These are phyloP conservation scores for Gleditsia sinensis DNA, from an alignment of 306 rosid genomes.

Conservation along the genomic window DNA sequence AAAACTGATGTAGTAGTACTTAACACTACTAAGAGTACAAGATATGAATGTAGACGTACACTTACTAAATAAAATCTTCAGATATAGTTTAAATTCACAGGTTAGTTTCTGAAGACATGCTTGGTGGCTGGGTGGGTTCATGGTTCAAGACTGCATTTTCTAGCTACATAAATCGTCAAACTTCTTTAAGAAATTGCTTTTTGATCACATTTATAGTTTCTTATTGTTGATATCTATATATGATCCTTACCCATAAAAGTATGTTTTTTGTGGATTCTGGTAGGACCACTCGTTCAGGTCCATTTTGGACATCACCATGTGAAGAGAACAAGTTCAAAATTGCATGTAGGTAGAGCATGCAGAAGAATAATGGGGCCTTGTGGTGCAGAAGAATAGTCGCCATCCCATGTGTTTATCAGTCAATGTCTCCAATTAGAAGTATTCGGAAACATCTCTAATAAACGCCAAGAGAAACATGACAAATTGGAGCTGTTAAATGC, in stretches of 20 bases:
- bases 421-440: slow-evolving; percentile 38
- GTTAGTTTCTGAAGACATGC: too few species aligned
- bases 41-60: neutral
- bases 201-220: slow-evolving; percentile 4
- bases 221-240: neutral
- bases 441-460: slow-evolving; percentile 18
- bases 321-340: slow-evolving; percentile 43
- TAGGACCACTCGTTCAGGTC: slow-evolving; percentile 44
- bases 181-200: neutral
- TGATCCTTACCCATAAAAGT: slow-evolving; percentile 9
- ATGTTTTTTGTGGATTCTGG: slow-evolving; percentile 16
- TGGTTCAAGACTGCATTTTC: neutral
- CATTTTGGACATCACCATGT: slow-evolving; percentile 59
- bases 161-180: neutral
- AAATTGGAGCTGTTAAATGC: slow-evolving; percentile 34
- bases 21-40: slow-evolving; percentile 28
- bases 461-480: slow-evolving; percentile 35
- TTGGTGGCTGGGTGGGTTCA: neutral
- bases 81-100: neutral
- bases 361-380: slow-evolving; percentile 43
- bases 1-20: neutral
- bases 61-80: neutral
- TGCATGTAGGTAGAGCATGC: slow-evolving; percentile 30
- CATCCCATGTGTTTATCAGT: slow-evolving; percentile 52
- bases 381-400: slow-evolving; percentile 42